phyloP scores from a whole-genome alignment of 495 filamentous ascomycete genomes.

The Xylaria castorea region DNA sequence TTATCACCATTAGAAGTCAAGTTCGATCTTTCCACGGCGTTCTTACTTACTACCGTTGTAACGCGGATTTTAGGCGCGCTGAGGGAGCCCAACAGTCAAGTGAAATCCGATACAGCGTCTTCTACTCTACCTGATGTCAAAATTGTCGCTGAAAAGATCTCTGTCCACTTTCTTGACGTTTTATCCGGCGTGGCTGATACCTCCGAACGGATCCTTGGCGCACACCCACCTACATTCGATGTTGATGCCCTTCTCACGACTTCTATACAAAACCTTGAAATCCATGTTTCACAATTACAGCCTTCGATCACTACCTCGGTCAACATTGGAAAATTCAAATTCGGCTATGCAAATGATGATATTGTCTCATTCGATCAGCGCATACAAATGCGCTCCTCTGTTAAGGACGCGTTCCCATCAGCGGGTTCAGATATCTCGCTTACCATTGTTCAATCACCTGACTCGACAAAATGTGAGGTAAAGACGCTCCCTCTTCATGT shows the following conservation, averaged over 20 bases:
- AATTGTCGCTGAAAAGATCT: slow-evolving; percentile 60
- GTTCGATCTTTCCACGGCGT: slow-evolving; percentile 73
- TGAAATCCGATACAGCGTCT: slow-evolving; percentile 30
- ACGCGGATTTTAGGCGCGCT: slow-evolving; percentile 59
- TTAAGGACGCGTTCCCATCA: slow-evolving; percentile 64
- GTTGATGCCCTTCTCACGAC: slow-evolving; percentile 59
- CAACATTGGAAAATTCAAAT: slow-evolving; percentile 67
- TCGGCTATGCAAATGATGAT: slow-evolving; percentile 75
- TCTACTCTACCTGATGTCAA: slow-evolving; percentile 51
- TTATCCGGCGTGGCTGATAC: slow-evolving; percentile 57
- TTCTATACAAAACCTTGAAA: slow-evolving; percentile 53
- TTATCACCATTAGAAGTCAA: slow-evolving; percentile 62
- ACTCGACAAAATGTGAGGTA: slow-evolving; percentile 67
- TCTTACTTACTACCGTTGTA: slow-evolving; percentile 67
- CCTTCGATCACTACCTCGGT: slow-evolving; percentile 51
- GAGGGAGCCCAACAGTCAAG: slow-evolving; percentile 37
- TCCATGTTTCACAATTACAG: slow-evolving; percentile 43
- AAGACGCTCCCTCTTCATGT: slow-evolving; percentile 81
- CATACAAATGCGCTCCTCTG: slow-evolving; percentile 73
- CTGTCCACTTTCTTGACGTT: slow-evolving; percentile 70
- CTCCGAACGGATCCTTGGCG: slow-evolving; percentile 45
- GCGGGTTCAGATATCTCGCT: slow-evolving; percentile 70
- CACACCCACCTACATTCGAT: slow-evolving; percentile 38
- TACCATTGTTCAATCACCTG: slow-evolving; percentile 59
- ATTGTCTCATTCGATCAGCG: slow-evolving; percentile 76